These are phyloP conservation scores for Rhododendron ovatum DNA, from an alignment of 148 eudicot species.

Conservation along the genomic window DNA sequence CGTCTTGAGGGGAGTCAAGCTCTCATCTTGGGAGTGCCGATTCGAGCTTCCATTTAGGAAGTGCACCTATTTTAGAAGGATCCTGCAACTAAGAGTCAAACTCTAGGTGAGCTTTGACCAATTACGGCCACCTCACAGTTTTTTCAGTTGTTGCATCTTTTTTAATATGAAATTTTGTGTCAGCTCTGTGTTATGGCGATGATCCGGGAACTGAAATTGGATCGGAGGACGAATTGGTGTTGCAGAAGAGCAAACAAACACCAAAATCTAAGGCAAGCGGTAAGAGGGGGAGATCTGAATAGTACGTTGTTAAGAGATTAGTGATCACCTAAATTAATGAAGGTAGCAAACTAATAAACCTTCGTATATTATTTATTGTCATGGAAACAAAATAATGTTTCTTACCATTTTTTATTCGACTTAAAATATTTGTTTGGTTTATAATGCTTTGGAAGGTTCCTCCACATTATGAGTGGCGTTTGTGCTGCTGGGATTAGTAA, in stretches of 20 bases:
- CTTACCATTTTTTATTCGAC: too few relatives aligned
- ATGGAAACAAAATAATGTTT: neutral
- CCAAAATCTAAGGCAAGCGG: slow-evolving; percentile 21
- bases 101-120: slow-evolving; percentile 34
- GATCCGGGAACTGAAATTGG: slow-evolving; percentile 26
- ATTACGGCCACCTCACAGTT: neutral
- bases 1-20: too few relatives aligned
- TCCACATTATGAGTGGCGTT: neutral
- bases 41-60: too few relatives aligned
- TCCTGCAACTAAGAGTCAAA: neutral
- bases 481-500: neutral
- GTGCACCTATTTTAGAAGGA: too few relatives aligned
- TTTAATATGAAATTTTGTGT: slow-evolving; percentile 2
- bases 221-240: slow-evolving; percentile 15
- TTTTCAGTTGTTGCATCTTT: neutral
- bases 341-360: neutral
- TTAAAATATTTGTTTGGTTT: neutral
- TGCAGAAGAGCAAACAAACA: slow-evolving; percentile 16
- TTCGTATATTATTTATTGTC: neutral
- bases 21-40: too few relatives aligned
- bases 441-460: neutral
- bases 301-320: slow-evolving; percentile 66
- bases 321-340: neutral
- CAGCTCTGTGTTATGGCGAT: slow-evolving; percentile 49
- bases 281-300: slow-evolving; percentile 29